Evolutionary conservation across 495 filamentous ascomycete genomes (phyloP).

Genomic region (Entonaema liquescens): DNA sequence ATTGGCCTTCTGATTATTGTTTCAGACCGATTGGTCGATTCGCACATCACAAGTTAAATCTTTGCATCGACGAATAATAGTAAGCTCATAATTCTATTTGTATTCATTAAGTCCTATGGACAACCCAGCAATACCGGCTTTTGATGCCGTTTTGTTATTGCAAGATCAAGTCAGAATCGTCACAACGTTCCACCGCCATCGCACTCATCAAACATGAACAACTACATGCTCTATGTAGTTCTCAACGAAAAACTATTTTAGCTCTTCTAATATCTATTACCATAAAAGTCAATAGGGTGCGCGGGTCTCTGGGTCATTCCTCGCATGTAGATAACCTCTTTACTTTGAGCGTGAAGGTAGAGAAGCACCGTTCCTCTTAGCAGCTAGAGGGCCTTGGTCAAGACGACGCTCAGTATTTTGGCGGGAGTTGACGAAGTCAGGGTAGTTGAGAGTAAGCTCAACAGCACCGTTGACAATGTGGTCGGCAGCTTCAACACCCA

Average conservation of each 20-base stretch:
- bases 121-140: constrained; percentile 14
- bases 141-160: constrained; percentile 15
- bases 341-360: constrained; percentile 33
- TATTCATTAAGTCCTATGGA: constrained; percentile 38
- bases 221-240: constrained; percentile 25
- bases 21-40: constrained; percentile 4
- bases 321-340: background rate
- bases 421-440: constrained; percentile 95
- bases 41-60: background rate
- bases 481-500: constrained; percentile 96
- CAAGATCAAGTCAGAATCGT: constrained; percentile 30
- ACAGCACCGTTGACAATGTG: constrained; percentile 93
- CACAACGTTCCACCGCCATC: constrained; percentile 24
- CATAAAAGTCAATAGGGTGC: constrained; percentile 15
- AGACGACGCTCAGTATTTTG: constrained; percentile 89
- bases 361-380: constrained; percentile 44
- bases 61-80: background rate
- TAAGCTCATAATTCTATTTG: constrained; percentile 17
- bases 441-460: constrained; percentile 98
- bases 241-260: constrained; percentile 19
- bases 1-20: background rate
- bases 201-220: constrained; percentile 37
- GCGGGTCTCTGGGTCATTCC: background rate
- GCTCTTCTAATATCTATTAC: constrained; percentile 8
- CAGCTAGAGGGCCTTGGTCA: constrained; percentile 66